Evolutionary conservation across 2,329 filamentous ascomycete genomes (phyloP).

Genomic region (Ceratocystis variospora): DNA sequence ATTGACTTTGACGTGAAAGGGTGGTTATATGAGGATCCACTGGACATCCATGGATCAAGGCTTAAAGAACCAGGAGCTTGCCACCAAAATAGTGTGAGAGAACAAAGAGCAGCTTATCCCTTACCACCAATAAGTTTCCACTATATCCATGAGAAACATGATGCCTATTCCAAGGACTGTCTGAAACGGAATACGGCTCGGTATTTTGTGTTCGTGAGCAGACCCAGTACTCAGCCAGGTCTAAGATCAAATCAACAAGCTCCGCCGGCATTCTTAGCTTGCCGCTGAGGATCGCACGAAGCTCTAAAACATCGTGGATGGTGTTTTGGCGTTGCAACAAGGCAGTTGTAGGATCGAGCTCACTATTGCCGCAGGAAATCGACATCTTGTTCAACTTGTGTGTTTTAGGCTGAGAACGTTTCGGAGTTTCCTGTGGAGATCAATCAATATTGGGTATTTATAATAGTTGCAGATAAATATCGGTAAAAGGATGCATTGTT

Average conservation of each 20-base stretch:
- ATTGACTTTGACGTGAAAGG: background rate
- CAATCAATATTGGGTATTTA: too few relatives aligned
- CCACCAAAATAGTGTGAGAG: background rate
- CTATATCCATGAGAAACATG: background rate
- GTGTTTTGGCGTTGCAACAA: background rate
- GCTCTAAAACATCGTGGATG: conserved; percentile 33
- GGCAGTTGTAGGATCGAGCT: too few relatives aligned
- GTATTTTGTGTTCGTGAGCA: conserved; percentile 27
- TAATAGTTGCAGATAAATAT: too few relatives aligned
- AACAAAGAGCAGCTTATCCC: background rate
- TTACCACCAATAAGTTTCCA: conserved; percentile 11
- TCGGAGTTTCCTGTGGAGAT: too few relatives aligned
- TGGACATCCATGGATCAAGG: background rate
- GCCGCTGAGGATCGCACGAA: conserved; percentile 35
- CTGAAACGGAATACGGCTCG: too few relatives aligned
- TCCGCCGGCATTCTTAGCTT: conserved; percentile 37
- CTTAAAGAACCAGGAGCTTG: background rate
- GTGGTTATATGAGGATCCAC: background rate
- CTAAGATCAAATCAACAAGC: conserved; percentile 41
- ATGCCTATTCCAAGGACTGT: too few relatives aligned
- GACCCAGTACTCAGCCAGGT: conserved; percentile 50
- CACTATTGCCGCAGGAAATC: too few relatives aligned
- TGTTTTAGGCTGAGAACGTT: too few relatives aligned
- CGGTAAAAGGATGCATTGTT: too few relatives aligned
- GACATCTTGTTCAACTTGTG: too few relatives aligned